Conservation (phyloP, 192 early-diverging fungal species). For the Umbelopsis sp. region DNA sequence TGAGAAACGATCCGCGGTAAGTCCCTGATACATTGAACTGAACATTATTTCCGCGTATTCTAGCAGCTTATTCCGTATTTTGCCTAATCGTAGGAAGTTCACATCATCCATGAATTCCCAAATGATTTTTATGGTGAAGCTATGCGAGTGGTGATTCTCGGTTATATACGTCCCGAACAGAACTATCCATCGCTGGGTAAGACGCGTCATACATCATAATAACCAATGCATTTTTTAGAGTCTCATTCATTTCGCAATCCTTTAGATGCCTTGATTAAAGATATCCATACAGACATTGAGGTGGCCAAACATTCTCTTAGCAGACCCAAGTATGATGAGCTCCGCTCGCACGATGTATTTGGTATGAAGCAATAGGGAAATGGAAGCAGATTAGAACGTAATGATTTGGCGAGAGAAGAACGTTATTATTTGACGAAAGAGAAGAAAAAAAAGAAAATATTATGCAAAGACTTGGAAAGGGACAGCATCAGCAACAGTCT, state of each 20-base stretch:
- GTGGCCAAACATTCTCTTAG: constrained; percentile 72
- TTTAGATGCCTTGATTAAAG: constrained; percentile 84
- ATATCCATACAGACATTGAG: constrained; percentile 89
- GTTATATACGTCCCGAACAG: constrained; percentile 87
- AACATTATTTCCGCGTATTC: neutral
- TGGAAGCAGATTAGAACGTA: too few species aligned
- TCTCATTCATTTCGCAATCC: constrained; percentile 4
- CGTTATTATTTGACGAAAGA: too few species aligned
- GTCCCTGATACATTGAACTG: constrained; percentile 12
- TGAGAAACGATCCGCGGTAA: constrained; percentile 88
- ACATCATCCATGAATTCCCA: constrained; percentile 72
- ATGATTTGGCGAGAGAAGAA: too few species aligned
- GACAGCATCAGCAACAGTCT: too few species aligned
- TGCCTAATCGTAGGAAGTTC: neutral
- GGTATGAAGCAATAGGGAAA: neutral
- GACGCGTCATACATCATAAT: neutral
- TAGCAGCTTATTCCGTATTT: neutral
- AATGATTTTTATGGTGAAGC: constrained; percentile 92
- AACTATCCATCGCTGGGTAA: constrained; percentile 87
- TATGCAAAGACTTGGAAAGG: too few species aligned
- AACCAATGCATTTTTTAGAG: too few species aligned
- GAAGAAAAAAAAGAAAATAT: too few species aligned
- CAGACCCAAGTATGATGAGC: constrained; percentile 54
- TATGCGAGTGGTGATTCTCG: constrained; percentile 81
- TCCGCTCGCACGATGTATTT: neutral